Conservation (phyloP, 2,329 filamentous ascomycete genomes). For the Claviceps pazoutovae region DNA sequence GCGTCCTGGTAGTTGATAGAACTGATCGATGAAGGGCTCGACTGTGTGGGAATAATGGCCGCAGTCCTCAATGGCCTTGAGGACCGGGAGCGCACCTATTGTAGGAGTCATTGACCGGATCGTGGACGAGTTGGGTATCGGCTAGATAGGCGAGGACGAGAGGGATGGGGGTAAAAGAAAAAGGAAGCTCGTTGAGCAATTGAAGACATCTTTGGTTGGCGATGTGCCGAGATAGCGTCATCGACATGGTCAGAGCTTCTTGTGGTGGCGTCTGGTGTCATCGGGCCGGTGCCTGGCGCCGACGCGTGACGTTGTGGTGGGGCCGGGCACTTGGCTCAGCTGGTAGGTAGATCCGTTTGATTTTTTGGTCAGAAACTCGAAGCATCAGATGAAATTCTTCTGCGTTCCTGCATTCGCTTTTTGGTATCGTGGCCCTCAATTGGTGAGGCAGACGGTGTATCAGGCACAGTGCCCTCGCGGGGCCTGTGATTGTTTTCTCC, state of each 20-base stretch:
- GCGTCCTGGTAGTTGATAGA: constrained; percentile 54
- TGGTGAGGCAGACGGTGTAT: background rate
- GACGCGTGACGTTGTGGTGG: background rate
- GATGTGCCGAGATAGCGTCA: background rate
- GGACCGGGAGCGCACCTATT: constrained; percentile 55
- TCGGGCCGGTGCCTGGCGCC: too few species aligned
- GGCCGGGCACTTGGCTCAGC: background rate
- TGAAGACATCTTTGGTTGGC: too few species aligned
- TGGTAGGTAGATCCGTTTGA: too few species aligned
- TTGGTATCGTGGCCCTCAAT: background rate
- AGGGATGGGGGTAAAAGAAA: background rate
- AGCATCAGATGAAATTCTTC: background rate
- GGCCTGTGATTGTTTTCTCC: background rate
- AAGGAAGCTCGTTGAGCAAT: background rate
- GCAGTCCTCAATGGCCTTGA: constrained; percentile 59
- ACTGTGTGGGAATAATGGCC: constrained; percentile 64
- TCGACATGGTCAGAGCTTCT: background rate
- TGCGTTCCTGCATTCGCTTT: background rate
- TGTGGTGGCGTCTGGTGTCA: too few species aligned
- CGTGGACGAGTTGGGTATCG: background rate
- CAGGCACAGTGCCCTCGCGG: background rate
- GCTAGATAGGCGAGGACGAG: background rate
- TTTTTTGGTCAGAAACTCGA: too few species aligned
- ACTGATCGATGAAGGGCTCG: constrained; percentile 56
- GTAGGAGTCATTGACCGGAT: background rate